Percentiles rank a stretch among this genome's conserved stretches.
These are phyloP conservation scores for Naganishia vaughanmartiniae DNA, from an alignment of 768 basidiomycete genomes.

Conservation along the genomic window DNA sequence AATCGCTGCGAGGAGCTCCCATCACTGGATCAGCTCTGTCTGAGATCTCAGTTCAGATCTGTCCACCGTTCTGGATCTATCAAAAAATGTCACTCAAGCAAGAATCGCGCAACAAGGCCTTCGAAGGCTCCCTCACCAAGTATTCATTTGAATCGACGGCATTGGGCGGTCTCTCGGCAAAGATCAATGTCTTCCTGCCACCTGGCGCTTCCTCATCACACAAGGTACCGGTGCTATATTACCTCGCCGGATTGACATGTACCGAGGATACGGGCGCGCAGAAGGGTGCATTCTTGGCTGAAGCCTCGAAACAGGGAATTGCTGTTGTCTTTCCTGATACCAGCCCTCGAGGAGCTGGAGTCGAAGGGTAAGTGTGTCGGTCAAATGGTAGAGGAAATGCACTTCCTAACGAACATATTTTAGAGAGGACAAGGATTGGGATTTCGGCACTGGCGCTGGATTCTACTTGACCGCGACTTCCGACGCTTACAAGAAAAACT, in stretches of 20 bases:
- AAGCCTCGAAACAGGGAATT: constrained; percentile 78
- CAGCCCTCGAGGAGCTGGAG: constrained; percentile 84
- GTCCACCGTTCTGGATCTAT: background rate
- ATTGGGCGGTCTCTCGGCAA: constrained; percentile 56
- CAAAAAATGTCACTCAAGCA: constrained; percentile 59
- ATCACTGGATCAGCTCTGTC: background rate
- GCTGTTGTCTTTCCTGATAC: constrained; percentile 95
- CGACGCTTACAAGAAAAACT: constrained; percentile 55
- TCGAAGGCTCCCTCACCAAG: constrained; percentile 75
- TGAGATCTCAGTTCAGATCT: background rate
- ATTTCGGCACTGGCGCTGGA: constrained; percentile 91
- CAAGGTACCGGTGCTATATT: constrained; percentile 71
- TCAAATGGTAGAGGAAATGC: background rate
- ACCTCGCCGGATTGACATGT: constrained; percentile 63
- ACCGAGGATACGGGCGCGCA: constrained; percentile 92
- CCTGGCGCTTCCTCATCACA: constrained; percentile 58
- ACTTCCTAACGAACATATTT: background rate
- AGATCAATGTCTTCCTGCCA: constrained; percentile 89
- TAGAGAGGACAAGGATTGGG: constrained; percentile 62
- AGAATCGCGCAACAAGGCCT: constrained; percentile 73
- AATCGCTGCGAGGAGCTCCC: background rate
- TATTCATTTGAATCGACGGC: constrained; percentile 55
- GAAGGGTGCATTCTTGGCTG: constrained; percentile 87
- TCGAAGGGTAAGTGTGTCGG: constrained; percentile 68
- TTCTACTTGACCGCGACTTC: constrained; percentile 93